Base-by-base conservation (phyloP, 495 filamentous ascomycete genomes). In the Penicillium salamii region DNA sequence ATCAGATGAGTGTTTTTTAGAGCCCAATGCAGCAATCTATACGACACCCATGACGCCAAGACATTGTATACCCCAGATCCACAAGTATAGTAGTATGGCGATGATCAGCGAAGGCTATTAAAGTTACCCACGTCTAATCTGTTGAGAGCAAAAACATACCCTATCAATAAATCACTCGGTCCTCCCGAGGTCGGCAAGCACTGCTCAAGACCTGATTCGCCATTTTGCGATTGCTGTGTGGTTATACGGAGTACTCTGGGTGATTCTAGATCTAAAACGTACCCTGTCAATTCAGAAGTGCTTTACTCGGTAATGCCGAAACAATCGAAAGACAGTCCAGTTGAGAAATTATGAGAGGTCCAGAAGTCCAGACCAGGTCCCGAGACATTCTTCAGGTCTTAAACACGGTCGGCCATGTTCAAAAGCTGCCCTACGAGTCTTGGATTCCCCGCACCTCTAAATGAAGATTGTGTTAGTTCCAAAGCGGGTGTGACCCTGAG, bases 21-120 rank as follows among this genome's bases (percentile, higher is more conserved):
- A 19, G 14, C 29, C 11, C 24, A 17, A 19, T 23, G 5, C 15
- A 9, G 41, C 26, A 32, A 19, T 20, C 12, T 33, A 7, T 24
- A 32, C 18, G 19, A 21, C 8, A 21, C n/a, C n/a, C n/a, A n/a
- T n/a, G n/a, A n/a, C 19, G 46, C 36, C 46, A 48, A 40, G 46
- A 48, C 46, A 32, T 48, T 39, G 18, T 40, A 48, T 32, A 48
- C 18, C 33, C 31, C 32, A 35, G 31, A 26, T 36, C 12, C 43
- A 23, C 14, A n/a, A n/a, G n/a, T n/a, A n/a, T n/a, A n/a, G n/a
- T n/a, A n/a, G n/a, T n/a, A n/a, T n/a, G n/a, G n/a, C n/a, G n/a
- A n/a, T n/a, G n/a, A n/a, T n/a, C n/a, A n/a, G n/a, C n/a, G n/a
- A n/a, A n/a, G n/a, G n/a, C n/a, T n/a, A n/a, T n/a, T n/a, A n/a